Evolutionary conservation across 2,329 filamentous ascomycete genomes (phyloP), one percentile per base, ranked within the genome.

Genomic region (Leptoxyphium fumago): DNA sequence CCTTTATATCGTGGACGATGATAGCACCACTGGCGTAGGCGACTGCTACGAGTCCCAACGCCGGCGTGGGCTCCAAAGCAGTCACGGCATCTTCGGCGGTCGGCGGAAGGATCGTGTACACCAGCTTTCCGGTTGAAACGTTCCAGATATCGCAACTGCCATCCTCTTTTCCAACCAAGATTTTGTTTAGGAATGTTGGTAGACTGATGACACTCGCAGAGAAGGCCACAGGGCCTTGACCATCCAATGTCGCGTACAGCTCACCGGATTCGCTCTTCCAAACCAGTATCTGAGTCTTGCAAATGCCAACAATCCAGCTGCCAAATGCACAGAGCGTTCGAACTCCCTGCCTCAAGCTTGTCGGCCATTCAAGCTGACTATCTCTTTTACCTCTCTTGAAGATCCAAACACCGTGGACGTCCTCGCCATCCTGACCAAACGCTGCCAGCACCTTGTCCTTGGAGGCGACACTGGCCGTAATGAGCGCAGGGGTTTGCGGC

Each of bases 131-230:
- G 2, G 85, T 94, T 59, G 83, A 93, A 48, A 98, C 70, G 59
- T 98, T 98, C 89, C 91, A 98, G 42, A 98, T 94, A 59, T 98
- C 91, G 8, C 95, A 80, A 62, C 80, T 82, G 6, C 91, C 91
- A 61, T 98, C 87, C 50, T 75, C 76, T 55, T 86, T 80, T 9
- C 86, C 93, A 2, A 86, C 83, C 51, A 96, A 86, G 39, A 98
- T 76, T 64, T 98, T 98, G 71, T 98, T 98, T 48, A 98, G 65
- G 62, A 87, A 94, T 0, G 91, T 96, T 1, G 89, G 88, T 81
- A 96, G 86, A 55, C 77, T 93, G 59, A 79, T 82, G 52, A 94
- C 74, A 41, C 81, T 78, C 18, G 84, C 84, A 0, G 83, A 86
- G 45, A 95, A 77, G 1, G 71, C 66, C 1, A 74, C 68, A 47